Evolutionary conservation across 1,284 basidiomycete genomes (phyloP), one percentile per base, ranked within the genome.

Genomic region (Moesziomyces parantarcticus): DNA sequence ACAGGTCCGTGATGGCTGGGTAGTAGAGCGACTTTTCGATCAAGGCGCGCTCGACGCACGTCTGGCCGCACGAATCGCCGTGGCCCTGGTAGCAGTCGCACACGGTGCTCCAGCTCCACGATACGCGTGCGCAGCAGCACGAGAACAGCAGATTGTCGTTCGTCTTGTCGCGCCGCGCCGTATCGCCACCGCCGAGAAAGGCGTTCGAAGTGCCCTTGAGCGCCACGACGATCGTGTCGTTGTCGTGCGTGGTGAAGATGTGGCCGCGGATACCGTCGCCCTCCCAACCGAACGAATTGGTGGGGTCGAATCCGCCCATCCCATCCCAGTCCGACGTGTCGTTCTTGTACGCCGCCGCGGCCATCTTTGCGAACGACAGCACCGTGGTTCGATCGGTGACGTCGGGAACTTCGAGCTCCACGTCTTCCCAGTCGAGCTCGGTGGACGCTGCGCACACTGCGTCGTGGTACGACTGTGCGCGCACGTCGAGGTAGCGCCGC

Each of bases 141-240:
- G 94, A 97, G 85, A 98, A 99, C 56, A 98, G 86, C n/a, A 99
- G 84, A 77, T 98, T 98, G 85, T 97, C 94, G 85, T 97, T 98
- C 51, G 92, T 84, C 85, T 93, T 97, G 86, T 98, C 95, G 78
- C 95, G 95, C 86, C 89, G 90, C 1, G 88, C 87, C 14, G 96
- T 98, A 16, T 92, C 90, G 0, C 93, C 93, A 0, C 92, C 92
- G 5, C 90, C 89, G 47, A 96, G 88, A 18, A 92, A 70, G 5
- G 89, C 89, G 0, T 92, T 89, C 11, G 92, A 93, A 1, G 95
- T 98, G 41, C 96, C 96, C 85, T 99, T 99, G 87, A 98, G 92
- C 14, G 93, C 89, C 16, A 98, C 87, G 13, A 97, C 89, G 45
- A 98, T 88, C 0, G 93, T 96, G 34, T 88, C 88, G 81, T 97